phyloP scores from a whole-genome alignment of 1,284 basidiomycete species.

The Singerocomus inundabilis region DNA sequence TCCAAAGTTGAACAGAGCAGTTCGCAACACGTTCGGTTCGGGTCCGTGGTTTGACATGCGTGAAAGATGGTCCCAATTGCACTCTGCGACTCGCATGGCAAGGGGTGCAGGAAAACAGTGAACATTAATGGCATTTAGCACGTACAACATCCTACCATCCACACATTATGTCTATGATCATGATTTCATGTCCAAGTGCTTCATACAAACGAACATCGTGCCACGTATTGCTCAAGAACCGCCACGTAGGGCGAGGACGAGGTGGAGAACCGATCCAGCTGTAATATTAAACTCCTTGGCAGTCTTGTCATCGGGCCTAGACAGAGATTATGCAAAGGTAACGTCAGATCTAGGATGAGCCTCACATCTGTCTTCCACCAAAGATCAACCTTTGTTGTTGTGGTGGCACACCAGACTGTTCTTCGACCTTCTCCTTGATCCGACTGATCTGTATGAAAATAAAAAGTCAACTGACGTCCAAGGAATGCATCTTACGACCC shows the following conservation, averaged over 20 bases:
- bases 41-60: too few species aligned
- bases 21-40: background rate
- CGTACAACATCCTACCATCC: slow-evolving; percentile 17
- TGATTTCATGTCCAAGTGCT: slow-evolving; percentile 15
- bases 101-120: slow-evolving; percentile 12
- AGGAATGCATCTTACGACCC: slow-evolving; percentile 17
- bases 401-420: slow-evolving; percentile 98
- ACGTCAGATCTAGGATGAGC: slow-evolving; percentile 18
- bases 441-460: slow-evolving; percentile 70
- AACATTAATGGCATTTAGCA: slow-evolving; percentile 30
- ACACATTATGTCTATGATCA: slow-evolving; percentile 26
- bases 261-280: slow-evolving; percentile 84
- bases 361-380: slow-evolving; percentile 93
- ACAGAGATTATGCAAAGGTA: slow-evolving; percentile 3
- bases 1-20: slow-evolving; percentile 10
- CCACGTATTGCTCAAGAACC: slow-evolving; percentile 40
- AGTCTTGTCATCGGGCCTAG: slow-evolving; percentile 82
- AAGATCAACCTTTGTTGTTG: slow-evolving; percentile 96
- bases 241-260: slow-evolving; percentile 90
- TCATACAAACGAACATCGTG: slow-evolving; percentile 11
- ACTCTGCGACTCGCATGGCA: slow-evolving; percentile 4
- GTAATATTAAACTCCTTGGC: slow-evolving; percentile 80
- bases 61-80: background rate
- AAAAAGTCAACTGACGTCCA: background rate
- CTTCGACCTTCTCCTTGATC: slow-evolving; percentile 99